Percentiles rank a stretch among this genome's conserved stretches.
These are phyloP conservation scores for Voacanga thouarsii DNA, from an alignment of 257 asterid species.

Conservation along the genomic window DNA sequence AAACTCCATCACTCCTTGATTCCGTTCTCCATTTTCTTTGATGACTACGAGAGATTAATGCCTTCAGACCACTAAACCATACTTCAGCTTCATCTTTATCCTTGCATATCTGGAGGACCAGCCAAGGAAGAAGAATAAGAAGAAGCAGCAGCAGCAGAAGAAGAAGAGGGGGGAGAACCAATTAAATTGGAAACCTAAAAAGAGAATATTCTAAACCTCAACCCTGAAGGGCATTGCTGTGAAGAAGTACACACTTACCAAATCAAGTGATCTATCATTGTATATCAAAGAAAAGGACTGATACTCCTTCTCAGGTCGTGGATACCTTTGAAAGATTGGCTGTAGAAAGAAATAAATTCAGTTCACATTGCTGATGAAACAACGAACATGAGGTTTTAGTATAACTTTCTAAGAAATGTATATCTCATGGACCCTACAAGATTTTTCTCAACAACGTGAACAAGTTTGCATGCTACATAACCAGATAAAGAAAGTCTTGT, in stretches of 20 bases:
- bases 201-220: not conserved
- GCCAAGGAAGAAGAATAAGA: conserved; percentile 15
- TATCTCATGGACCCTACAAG: not conserved
- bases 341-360: conserved; percentile 33
- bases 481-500: not conserved
- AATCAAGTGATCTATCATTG: conserved; percentile 86
- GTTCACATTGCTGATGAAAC: conserved; percentile 18
- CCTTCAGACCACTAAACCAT: conserved; percentile 96
- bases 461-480: not conserved
- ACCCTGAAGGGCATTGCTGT: not conserved
- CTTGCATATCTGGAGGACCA: conserved; percentile 68
- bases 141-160: conserved; percentile 12
- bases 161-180: not conserved
- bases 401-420: not conserved
- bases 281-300: conserved; percentile 92
- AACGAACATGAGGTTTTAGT: conserved; percentile 5
- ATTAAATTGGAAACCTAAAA: conserved; percentile 1
- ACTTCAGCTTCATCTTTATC: conserved; percentile 99
- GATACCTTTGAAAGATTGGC: conserved; percentile 92
- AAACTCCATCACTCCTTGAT: conserved; percentile 81
- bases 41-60: conserved; percentile 74
- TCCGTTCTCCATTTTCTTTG: conserved; percentile 87
- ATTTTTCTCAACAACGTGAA: not conserved
- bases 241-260: conserved; percentile 51
- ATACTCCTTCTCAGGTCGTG: conserved; percentile 95